Base-by-base conservation (phyloP, 139 green algal genomes). In the Closterium sp. region DNA sequence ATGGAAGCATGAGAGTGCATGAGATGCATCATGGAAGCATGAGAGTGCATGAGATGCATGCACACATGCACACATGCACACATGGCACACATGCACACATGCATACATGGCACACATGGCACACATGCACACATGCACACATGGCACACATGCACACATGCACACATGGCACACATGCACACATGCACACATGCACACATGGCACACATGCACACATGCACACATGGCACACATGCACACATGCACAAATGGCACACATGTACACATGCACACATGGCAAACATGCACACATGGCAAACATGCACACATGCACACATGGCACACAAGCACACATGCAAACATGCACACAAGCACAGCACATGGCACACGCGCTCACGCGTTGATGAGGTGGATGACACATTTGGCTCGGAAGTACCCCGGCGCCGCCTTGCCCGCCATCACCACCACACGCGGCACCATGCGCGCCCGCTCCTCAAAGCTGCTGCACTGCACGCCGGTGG, bases 341-440 rank as follows among this genome's bases (percentile, higher is more conserved):
- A 83, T 19, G 19, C 81, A 86, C 81, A 86, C 28, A 34, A 32
- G 30, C 81, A 86, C n/a, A 86, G n/a, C 81, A 86, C 19, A 9
- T 31, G 25, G 76, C 76, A 31, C 76, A 85, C 76, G 25, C 98
- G 35, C 91, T 30, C 33, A 94, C 91, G 34, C 38, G 86, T 95
- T 94, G 64, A 94, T 90, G 34, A 96, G 94, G 86, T 96, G 85
- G 85, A 96, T 96, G 84, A 96, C 87, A 69, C 95, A 87, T 87
- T 96, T 96, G 34, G 94, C 94, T n/a, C 93, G 83, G 10, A 83
- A 84, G 91, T 96, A 96, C 0, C 89, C 91, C n/a, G 94, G 88
- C 1, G 94, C 94, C 2, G 94, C 94, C 76, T 96, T 96, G 84
- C 94, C 94, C 0, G 94, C 91, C 66, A 96, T 93, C 32, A 96